phyloP scores from a whole-genome alignment of 257 asterid genomes.

The Solanum sitiens region DNA sequence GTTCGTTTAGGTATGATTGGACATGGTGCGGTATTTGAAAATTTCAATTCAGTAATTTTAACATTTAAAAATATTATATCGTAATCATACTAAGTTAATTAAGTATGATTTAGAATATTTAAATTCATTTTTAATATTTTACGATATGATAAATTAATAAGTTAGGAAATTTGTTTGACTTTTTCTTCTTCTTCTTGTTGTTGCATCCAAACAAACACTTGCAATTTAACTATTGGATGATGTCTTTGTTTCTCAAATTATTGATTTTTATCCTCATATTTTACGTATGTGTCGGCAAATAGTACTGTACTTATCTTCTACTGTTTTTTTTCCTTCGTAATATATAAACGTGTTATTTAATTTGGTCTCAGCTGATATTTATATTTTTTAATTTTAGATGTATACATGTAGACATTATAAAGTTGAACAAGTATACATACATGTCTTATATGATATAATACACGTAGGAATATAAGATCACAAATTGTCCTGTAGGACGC shows the following conservation, averaged over 20 bases:
- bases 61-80: no score
- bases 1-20: not conserved
- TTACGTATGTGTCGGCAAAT: not conserved
- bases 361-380: rapidly evolving
- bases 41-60: no score
- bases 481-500: no score
- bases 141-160: not conserved
- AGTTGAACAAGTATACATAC: no score
- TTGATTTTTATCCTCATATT: not conserved
- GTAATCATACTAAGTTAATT: not conserved
- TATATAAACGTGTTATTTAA: no score
- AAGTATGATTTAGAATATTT: not conserved
- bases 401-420: no score
- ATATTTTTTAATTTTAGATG: not conserved
- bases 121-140: not conserved
- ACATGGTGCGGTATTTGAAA: no score
- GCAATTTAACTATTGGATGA: not conserved
- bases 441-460: no score
- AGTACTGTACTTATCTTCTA: no score
- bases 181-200: not conserved
- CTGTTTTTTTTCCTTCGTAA: no score
- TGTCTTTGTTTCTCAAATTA: not conserved
- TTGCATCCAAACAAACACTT: not conserved
- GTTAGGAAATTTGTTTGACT: not conserved
- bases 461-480: not conserved